Evolutionary conservation across 257 asterid species (phyloP).

Genomic region (Vinca minor): DNA sequence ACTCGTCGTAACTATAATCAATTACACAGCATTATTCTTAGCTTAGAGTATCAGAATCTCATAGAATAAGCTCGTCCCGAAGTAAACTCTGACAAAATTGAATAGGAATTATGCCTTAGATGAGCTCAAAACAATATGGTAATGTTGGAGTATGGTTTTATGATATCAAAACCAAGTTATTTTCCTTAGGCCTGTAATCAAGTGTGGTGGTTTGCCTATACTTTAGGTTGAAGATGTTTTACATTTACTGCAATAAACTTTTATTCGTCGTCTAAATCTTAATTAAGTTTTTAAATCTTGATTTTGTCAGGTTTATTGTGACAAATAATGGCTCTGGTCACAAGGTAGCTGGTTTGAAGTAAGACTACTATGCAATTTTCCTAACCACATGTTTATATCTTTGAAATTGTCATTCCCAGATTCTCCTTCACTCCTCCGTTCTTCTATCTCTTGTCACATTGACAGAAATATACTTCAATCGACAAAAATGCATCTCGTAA

Average conservation of each 20-base stretch:
- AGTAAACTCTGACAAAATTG: background rate
- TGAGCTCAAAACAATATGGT: background rate
- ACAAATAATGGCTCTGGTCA: slow-evolving; percentile 91
- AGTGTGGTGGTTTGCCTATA: background rate
- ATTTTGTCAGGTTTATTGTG: slow-evolving; percentile 61
- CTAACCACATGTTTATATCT: background rate
- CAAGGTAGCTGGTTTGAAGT: slow-evolving; percentile 66
- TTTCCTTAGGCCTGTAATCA: background rate
- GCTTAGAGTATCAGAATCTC: background rate
- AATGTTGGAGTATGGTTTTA: background rate
- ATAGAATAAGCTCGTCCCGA: background rate
- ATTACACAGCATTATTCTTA: background rate
- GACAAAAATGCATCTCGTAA: background rate
- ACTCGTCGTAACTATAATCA: background rate
- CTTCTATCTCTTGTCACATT: background rate
- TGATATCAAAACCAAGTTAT: background rate
- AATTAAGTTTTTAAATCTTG: slow-evolving; percentile 2
- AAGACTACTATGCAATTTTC: slow-evolving; percentile 10
- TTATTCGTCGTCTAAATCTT: background rate
- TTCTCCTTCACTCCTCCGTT: background rate
- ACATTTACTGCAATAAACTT: background rate
- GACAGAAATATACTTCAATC: background rate
- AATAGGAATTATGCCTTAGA: background rate
- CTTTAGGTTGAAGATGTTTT: background rate
- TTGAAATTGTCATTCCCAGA: background rate